phyloP scores from a whole-genome alignment of 768 basidiomycete species.

The Termitomyces sp. region DNA sequence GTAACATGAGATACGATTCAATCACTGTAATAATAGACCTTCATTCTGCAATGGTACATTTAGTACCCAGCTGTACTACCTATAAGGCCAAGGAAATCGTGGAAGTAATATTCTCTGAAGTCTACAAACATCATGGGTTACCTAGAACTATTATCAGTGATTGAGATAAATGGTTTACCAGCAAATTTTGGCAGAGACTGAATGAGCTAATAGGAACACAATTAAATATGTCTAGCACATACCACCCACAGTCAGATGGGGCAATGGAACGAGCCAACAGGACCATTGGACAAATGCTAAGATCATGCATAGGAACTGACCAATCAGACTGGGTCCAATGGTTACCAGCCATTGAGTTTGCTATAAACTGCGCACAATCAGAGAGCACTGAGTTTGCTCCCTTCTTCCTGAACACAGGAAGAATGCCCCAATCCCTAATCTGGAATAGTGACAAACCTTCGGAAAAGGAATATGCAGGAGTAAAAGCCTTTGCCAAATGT shows the following conservation, averaged over 20 bases:
- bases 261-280: not conserved
- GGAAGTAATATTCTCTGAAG: not conserved
- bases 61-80: not conserved
- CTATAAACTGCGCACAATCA: not conserved
- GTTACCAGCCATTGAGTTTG: not conserved
- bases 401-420: not conserved
- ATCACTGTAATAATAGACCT: not conserved
- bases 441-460: not conserved
- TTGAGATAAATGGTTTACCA: not conserved
- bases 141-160: not conserved
- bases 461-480: not conserved
- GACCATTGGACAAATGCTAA: not conserved
- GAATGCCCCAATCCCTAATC: not conserved
- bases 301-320: not conserved
- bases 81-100: not conserved
- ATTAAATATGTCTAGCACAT: not conserved
- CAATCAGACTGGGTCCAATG: not conserved
- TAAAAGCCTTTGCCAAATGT: not conserved
- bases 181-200: not conserved
- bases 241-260: not conserved
- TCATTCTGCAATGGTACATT: not conserved
- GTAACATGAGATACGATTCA: not conserved
- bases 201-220: not conserved
- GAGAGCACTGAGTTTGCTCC: not conserved
- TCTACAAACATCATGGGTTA: not conserved